These are phyloP conservation scores for Tylopilus vinaceipallidus DNA, from an alignment of 768 basidiomycete genomes.

Conservation along the genomic window DNA sequence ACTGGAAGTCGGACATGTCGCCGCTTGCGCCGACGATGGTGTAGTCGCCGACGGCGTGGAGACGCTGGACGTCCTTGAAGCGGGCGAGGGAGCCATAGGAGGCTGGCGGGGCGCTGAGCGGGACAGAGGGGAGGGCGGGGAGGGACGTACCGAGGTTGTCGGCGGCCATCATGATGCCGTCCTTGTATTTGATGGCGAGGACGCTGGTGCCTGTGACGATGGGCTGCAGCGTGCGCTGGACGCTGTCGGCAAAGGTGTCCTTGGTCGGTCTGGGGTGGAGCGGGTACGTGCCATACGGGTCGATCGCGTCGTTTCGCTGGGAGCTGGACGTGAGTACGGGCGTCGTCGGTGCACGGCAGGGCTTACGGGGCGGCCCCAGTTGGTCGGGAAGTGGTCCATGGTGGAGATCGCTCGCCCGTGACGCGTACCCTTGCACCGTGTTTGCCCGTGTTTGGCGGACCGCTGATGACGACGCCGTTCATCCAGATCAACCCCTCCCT, in stretches of 20 bases:
- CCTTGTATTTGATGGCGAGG: slow-evolving; percentile 90
- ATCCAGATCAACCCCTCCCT: slow-evolving; percentile 23
- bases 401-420: slow-evolving; percentile 7
- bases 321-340: neutral
- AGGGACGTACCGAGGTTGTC: slow-evolving; percentile 82
- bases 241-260: slow-evolving; percentile 60
- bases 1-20: slow-evolving; percentile 98
- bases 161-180: slow-evolving; percentile 97
- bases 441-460: slow-evolving; percentile 19
- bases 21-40: slow-evolving; percentile 92
- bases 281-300: slow-evolving; percentile 77
- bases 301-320: slow-evolving; percentile 63
- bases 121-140: neutral
- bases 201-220: slow-evolving; percentile 98
- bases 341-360: too few species aligned
- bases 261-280: slow-evolving; percentile 57
- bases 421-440: slow-evolving; percentile 23
- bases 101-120: slow-evolving; percentile 44
- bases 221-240: slow-evolving; percentile 88
- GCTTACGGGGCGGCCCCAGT: slow-evolving; percentile 79
- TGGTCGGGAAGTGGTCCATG: slow-evolving; percentile 85
- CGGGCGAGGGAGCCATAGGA: slow-evolving; percentile 97
- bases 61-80: slow-evolving; percentile 91
- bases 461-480: slow-evolving; percentile 26
- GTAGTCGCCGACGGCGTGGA: slow-evolving; percentile 78